Evolutionary conservation across 2,329 filamentous ascomycete genomes (phyloP).

Genomic region (Diaporthe caulivora): DNA sequence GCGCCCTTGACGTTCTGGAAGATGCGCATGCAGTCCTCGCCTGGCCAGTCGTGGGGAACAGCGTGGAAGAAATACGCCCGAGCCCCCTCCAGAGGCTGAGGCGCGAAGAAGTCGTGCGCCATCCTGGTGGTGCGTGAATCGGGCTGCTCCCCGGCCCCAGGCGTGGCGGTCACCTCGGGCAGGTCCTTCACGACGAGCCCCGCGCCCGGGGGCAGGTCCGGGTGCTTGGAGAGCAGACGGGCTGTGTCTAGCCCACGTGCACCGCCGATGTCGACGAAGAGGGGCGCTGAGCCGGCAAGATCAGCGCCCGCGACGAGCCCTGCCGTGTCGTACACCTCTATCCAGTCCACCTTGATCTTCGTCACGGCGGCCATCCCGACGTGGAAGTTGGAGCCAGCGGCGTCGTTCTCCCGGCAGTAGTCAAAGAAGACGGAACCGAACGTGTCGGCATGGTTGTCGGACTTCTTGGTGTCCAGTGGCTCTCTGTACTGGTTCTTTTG

Average conservation of each 20-base stretch:
- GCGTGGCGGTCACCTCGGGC: slow-evolving; percentile 48
- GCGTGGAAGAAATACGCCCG: slow-evolving; percentile 44
- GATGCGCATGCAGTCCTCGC: neutral
- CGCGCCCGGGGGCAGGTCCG: slow-evolving; percentile 39
- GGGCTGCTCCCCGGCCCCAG: slow-evolving; percentile 43
- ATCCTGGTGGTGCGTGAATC: slow-evolving; percentile 37
- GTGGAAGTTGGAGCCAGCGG: slow-evolving; percentile 48
- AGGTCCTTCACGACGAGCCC: slow-evolving; percentile 52
- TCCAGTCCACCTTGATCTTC: slow-evolving; percentile 51
- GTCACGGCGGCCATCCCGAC: slow-evolving; percentile 52
- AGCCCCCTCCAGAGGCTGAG: slow-evolving; percentile 55
- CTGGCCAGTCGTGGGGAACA: slow-evolving; percentile 51
- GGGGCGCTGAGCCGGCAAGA: neutral
- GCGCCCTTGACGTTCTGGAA: slow-evolving; percentile 40
- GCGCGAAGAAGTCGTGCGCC: slow-evolving; percentile 53
- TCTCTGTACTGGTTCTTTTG: slow-evolving; percentile 50
- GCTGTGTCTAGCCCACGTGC: slow-evolving; percentile 53
- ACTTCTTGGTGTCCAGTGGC: slow-evolving; percentile 44
- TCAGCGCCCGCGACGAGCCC: slow-evolving; percentile 40
- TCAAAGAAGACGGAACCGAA: slow-evolving; percentile 50
- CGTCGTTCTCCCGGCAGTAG: slow-evolving; percentile 47
- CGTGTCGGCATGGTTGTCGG: slow-evolving; percentile 43
- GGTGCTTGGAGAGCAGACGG: slow-evolving; percentile 48
- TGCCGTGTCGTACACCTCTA: slow-evolving; percentile 46
- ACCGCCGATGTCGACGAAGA: slow-evolving; percentile 53